phyloP scores from a whole-genome alignment of 2,329 filamentous ascomycete species.

The Colletotrichum cuscutae region DNA sequence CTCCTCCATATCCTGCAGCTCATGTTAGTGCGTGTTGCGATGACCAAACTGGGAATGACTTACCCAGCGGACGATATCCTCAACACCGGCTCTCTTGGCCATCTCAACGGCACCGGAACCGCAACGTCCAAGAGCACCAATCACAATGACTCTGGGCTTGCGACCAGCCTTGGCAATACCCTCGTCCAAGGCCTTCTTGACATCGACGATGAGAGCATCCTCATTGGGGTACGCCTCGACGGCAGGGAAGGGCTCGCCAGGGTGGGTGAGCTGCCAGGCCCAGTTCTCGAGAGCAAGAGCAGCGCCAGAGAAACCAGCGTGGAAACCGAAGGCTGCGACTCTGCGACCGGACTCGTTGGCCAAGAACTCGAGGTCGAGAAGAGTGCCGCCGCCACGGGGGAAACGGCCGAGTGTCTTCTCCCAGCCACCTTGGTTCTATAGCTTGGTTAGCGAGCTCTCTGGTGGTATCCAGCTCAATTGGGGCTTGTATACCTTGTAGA shows the following conservation, averaged over 20 bases:
- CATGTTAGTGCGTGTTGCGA: constrained; percentile 55
- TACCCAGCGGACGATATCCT: constrained; percentile 56
- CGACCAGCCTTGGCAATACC: constrained; percentile 75
- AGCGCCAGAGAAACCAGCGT: constrained; percentile 80
- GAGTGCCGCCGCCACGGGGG: constrained; percentile 77
- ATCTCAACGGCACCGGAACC: constrained; percentile 86
- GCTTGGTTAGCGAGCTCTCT: constrained; percentile 43
- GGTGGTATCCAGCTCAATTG: neutral
- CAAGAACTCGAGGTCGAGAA: constrained; percentile 90
- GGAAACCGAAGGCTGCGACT: constrained; percentile 78
- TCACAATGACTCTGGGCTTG: constrained; percentile 81
- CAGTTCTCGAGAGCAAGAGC: constrained; percentile 83
- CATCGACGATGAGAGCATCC: constrained; percentile 75
- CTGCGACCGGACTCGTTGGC: constrained; percentile 75
- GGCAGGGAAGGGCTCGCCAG: constrained; percentile 73
- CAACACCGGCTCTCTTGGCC: constrained; percentile 78
- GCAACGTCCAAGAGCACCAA: constrained; percentile 86
- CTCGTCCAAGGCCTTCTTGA: constrained; percentile 76
- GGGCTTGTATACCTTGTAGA: constrained; percentile 56
- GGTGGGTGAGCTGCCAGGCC: constrained; percentile 82
- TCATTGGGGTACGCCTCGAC: constrained; percentile 80
- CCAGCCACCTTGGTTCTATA: constrained; percentile 80
- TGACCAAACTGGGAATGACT: constrained; percentile 38
- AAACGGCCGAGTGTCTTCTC: constrained; percentile 83
- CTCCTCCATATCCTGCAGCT: constrained; percentile 79